Evolutionary conservation across 2,329 filamentous ascomycete genomes (phyloP), one percentile per base, ranked within the genome.

Genomic region (Fusarium euwallaceae): DNA sequence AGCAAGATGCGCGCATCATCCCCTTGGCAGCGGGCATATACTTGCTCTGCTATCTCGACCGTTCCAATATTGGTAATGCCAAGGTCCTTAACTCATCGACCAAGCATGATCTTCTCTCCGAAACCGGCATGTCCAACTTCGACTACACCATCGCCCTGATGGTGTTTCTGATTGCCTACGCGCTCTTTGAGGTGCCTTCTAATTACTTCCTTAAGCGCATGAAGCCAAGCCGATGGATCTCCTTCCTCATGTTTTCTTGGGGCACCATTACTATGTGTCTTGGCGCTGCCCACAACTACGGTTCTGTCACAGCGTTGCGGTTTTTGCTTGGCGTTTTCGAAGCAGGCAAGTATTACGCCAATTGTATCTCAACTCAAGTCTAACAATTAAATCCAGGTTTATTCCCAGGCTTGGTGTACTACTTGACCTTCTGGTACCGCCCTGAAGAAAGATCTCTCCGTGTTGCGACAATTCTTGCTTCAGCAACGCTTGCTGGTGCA

Each of bases 391-490:
- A 29, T 4, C 1, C 24, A 76, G 74, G 75, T 2, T 22, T 78
- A 1, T 77, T 78, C 20, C 77, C 77, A 0, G 77, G 77, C 6
- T 61, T 78, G 12, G 74, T 78, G 1, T 78, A 78, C 27, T 78
- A 78, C 24, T 84, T 94, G 14, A 93, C 92, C 0, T 89, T 94
- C 68, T 94, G 93, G 87, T 94, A 94, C 81, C 90, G 88, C 17
- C 89, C 89, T 70, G 87, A 89, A n/a, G 92, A 95, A 81, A 86
- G 93, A 8, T 92, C 91, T 2, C 81, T 94, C 6, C 88, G 81
- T 2, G 90, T 94, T 1, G 91, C 91, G 4, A 90, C 92, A 66
- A 88, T 94, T 0, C 90, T 94, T 71, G 88, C 91, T 16, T 89
- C 86, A 12, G 90, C 92, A 1, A 92, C 92, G 0, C 84, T 94